A percentile compares a stretch with the other conserved stretches of the same genome.
Conservation (phyloP, 768 basidiomycete genomes). For the Mycena amicta region DNA sequence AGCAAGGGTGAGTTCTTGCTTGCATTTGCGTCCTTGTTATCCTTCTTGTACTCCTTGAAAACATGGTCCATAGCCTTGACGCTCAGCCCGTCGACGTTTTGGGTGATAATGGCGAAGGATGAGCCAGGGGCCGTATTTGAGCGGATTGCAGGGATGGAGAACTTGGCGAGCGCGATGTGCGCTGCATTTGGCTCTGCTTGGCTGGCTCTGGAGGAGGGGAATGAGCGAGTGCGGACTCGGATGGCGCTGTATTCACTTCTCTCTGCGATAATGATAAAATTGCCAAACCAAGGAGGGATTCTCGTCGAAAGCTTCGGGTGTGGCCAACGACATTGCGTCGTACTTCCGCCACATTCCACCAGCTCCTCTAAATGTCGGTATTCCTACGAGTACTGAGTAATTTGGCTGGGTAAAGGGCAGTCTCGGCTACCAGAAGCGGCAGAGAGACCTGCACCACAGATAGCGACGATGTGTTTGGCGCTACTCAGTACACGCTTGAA, state of each 20-base stretch:
- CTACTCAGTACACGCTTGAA: constrained; percentile 33
- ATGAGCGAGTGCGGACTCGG: background rate
- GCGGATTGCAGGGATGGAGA: constrained; percentile 43
- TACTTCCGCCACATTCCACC: constrained; percentile 56
- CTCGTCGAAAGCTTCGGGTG: constrained; percentile 50
- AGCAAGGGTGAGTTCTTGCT: constrained; percentile 34
- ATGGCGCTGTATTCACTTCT: constrained; percentile 38
- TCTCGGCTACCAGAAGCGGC: constrained; percentile 55
- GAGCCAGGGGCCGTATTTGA: constrained; percentile 43
- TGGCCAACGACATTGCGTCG: constrained; percentile 53
- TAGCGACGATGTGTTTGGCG: constrained; percentile 39
- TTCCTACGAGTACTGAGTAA: constrained; percentile 30
- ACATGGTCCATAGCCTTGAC: constrained; percentile 38
- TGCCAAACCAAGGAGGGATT: constrained; percentile 61
- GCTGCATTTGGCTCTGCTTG: constrained; percentile 56
- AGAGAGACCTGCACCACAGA: constrained; percentile 64
- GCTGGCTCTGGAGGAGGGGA: constrained; percentile 42
- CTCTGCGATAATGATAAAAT: constrained; percentile 66
- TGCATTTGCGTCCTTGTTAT: constrained; percentile 6
- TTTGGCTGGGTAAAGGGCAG: constrained; percentile 14
- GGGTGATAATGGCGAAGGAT: constrained; percentile 56
- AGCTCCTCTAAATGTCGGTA: constrained; percentile 54
- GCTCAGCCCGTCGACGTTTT: constrained; percentile 64
- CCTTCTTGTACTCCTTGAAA: constrained; percentile 15
- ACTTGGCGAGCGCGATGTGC: constrained; percentile 51